phyloP scores from a whole-genome alignment of 2,329 filamentous ascomycete species.

The Diaporthe batatas region DNA sequence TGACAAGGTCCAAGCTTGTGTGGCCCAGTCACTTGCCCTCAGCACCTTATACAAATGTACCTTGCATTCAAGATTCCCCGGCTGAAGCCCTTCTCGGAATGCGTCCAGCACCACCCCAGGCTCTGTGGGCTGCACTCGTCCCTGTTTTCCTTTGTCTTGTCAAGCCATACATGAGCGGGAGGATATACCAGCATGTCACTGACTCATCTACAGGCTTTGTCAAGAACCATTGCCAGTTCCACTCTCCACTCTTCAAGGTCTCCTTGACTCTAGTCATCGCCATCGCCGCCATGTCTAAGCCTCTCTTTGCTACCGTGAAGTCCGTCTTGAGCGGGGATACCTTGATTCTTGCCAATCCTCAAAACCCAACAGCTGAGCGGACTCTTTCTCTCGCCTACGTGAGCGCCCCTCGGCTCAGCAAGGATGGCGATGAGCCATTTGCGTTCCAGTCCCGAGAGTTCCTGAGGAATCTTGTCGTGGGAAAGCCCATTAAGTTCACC shows the following conservation, averaged over 20 bases:
- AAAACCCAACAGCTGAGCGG: constrained; percentile 86
- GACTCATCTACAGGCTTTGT: constrained; percentile 1
- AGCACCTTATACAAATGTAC: neutral
- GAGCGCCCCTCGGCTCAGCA: constrained; percentile 85
- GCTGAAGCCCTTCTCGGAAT: neutral
- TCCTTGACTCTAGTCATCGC: constrained; percentile 35
- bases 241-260: constrained; percentile 21
- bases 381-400: constrained; percentile 93
- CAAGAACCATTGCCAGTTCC: constrained; percentile 41
- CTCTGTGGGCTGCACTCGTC: neutral
- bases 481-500: constrained; percentile 87
- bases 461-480: constrained; percentile 84
- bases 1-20: constrained; percentile 8
- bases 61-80: neutral
- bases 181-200: neutral
- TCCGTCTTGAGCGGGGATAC: constrained; percentile 95
- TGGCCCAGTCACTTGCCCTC: neutral
- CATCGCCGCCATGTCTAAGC: constrained; percentile 61
- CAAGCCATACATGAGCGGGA: neutral
- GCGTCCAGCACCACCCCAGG: neutral
- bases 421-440: constrained; percentile 92
- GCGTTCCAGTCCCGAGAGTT: constrained; percentile 96
- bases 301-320: constrained; percentile 84
- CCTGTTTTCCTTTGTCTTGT: neutral
- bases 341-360: constrained; percentile 83